A percentile compares a stretch with the other conserved stretches of the same genome.
phyloP scores from a whole-genome alignment of 2,329 filamentous ascomycete species.

The Piedraia hortae region DNA sequence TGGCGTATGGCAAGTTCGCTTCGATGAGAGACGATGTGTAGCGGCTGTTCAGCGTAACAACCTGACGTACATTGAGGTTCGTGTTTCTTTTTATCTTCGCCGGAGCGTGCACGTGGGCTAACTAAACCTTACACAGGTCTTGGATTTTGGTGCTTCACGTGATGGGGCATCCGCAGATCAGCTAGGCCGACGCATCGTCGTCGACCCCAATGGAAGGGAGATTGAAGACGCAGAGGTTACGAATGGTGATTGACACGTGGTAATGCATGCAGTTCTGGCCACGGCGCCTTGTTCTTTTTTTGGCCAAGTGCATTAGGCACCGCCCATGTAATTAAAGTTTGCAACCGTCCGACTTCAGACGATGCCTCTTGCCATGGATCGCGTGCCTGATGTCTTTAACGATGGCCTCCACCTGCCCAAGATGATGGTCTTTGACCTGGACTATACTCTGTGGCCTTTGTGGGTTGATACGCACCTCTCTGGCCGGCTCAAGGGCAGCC shows the following conservation, averaged over 20 bases:
- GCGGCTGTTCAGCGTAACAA: constrained; percentile 83
- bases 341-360: no score
- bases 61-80: constrained; percentile 84
- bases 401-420: constrained; percentile 48
- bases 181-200: constrained; percentile 47
- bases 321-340: no score
- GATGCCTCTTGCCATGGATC: no score
- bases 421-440: constrained; percentile 77
- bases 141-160: constrained; percentile 84
- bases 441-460: constrained; percentile 98
- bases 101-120: constrained; percentile 6
- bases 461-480: constrained; percentile 88
- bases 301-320: no score
- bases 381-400: no score
- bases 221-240: constrained; percentile 10
- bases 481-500: constrained; percentile 33
- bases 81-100: constrained; percentile 9
- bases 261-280: no score
- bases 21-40: constrained; percentile 82
- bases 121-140: constrained; percentile 33
- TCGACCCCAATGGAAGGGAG: constrained; percentile 15
- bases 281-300: no score
- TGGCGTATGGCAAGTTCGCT: constrained; percentile 98
- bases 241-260: no score
- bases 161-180: constrained; percentile 57